phyloP scores from a whole-genome alignment of 2,329 filamentous ascomycete species.

The Alternaria ventricosa region DNA sequence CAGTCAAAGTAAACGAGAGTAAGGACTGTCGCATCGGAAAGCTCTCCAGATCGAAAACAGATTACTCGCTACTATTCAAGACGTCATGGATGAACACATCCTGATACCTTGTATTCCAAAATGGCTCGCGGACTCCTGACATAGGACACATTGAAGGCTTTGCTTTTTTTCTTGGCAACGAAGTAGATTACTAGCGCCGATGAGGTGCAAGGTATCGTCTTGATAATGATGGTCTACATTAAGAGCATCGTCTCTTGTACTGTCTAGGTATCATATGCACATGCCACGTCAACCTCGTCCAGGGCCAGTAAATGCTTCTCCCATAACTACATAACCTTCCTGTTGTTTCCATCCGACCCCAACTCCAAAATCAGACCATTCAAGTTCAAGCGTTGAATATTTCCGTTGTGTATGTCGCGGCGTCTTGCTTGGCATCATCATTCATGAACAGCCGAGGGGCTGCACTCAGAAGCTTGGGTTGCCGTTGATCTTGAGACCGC shows the following conservation, averaged over 20 bases:
- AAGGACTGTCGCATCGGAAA: no score
- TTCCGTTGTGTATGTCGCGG: not conserved
- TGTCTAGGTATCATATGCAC: constrained; percentile 18
- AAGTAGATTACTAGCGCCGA: not conserved
- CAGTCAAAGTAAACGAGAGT: no score
- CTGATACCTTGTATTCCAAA: no score
- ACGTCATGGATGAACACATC: no score
- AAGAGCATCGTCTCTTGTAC: not conserved
- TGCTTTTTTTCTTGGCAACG: not conserved
- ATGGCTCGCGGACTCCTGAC: no score
- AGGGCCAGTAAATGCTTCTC: constrained; percentile 7
- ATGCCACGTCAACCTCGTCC: constrained; percentile 3
- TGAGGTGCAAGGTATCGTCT: not conserved
- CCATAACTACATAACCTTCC: not conserved
- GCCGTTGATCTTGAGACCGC: constrained; percentile 28
- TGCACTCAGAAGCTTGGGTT: constrained; percentile 19
- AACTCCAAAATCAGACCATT: not conserved
- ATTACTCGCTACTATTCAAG: no score
- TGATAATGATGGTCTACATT: not conserved
- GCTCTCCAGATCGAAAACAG: no score
- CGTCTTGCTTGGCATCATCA: not conserved
- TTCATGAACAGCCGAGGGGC: not conserved
- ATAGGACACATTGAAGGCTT: not conserved
- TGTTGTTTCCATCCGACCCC: not conserved
- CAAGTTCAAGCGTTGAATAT: not conserved